phyloP scores from a whole-genome alignment of 2,329 filamentous ascomycete genomes.

The Fusarium subglutinans region DNA sequence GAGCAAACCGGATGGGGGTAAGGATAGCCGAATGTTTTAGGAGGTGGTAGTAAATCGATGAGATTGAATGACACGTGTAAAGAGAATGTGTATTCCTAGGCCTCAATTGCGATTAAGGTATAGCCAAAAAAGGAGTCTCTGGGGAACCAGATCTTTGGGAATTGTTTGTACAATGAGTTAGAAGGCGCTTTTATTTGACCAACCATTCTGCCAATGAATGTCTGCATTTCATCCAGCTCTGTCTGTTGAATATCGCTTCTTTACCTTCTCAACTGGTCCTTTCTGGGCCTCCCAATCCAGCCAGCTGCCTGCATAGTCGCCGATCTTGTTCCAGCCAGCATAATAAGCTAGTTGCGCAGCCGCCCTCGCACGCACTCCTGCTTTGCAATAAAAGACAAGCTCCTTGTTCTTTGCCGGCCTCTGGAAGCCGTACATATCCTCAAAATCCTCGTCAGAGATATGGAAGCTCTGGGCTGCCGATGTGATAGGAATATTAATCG shows the following conservation, averaged over 20 bases:
- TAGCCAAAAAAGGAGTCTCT: slow-evolving; percentile 29
- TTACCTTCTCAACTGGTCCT: slow-evolving; percentile 60
- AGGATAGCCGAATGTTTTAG: slow-evolving; percentile 33
- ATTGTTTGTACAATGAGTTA: slow-evolving; percentile 38
- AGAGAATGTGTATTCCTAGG: slow-evolving; percentile 24
- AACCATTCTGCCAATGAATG: not conserved
- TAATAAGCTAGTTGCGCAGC: slow-evolving; percentile 81
- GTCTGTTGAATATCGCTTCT: not conserved
- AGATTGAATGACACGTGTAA: slow-evolving; percentile 24
- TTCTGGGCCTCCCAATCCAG: slow-evolving; percentile 82
- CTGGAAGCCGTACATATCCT: slow-evolving; percentile 80
- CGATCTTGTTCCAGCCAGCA: slow-evolving; percentile 77
- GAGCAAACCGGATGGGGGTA: slow-evolving; percentile 50
- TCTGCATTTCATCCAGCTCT: not conserved
- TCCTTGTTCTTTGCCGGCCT: slow-evolving; percentile 67
- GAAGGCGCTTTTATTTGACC: slow-evolving; percentile 32
- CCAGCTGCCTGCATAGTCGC: slow-evolving; percentile 81
- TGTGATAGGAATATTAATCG: slow-evolving; percentile 83
- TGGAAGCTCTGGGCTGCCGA: slow-evolving; percentile 83
- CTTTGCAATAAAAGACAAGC: slow-evolving; percentile 92
- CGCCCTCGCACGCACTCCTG: slow-evolving; percentile 82
- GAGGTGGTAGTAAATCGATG: not conserved
- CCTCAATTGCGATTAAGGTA: not conserved
- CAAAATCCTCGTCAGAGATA: slow-evolving; percentile 79
- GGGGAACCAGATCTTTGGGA: slow-evolving; percentile 10